phyloP scores from a whole-genome alignment of 768 basidiomycete species.

The Termitomyces sp. region DNA sequence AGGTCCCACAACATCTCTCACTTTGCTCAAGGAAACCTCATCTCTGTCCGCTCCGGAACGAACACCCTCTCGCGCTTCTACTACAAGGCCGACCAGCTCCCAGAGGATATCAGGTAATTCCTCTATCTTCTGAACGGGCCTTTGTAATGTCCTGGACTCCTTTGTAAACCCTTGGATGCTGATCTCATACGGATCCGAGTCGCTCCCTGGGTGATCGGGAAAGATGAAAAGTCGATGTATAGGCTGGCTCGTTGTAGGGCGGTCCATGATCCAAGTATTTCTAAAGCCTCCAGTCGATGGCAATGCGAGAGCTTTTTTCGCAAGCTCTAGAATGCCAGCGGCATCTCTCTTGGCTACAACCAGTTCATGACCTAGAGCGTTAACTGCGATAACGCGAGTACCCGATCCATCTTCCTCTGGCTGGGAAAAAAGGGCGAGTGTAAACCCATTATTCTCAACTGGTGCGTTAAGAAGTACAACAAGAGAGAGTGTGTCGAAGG shows the following conservation, averaged over 20 bases:
- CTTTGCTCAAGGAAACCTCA: constrained; percentile 22
- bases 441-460: constrained; percentile 32
- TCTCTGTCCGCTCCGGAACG: constrained; percentile 18
- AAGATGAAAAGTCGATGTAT: constrained; percentile 31
- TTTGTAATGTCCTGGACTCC: constrained; percentile 22
- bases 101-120: constrained; percentile 27
- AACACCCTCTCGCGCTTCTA: constrained; percentile 28
- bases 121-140: constrained; percentile 21
- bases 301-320: constrained; percentile 17
- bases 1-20: constrained; percentile 23
- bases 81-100: constrained; percentile 28
- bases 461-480: constrained; percentile 30
- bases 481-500: constrained; percentile 22
- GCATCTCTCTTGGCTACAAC: constrained; percentile 23
- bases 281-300: constrained; percentile 25
- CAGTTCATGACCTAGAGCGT: constrained; percentile 27
- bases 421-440: constrained; percentile 29
- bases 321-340: constrained; percentile 22
- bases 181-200: constrained; percentile 23
- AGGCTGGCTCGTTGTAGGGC: constrained; percentile 26
- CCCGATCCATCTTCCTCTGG: constrained; percentile 5
- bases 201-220: constrained; percentile 9
- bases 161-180: constrained; percentile 34
- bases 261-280: constrained; percentile 33
- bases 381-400: constrained; percentile 23